Evolutionary conservation across 2,329 filamentous ascomycete genomes (phyloP).

Genomic region (Cladobotryum protrusum): DNA sequence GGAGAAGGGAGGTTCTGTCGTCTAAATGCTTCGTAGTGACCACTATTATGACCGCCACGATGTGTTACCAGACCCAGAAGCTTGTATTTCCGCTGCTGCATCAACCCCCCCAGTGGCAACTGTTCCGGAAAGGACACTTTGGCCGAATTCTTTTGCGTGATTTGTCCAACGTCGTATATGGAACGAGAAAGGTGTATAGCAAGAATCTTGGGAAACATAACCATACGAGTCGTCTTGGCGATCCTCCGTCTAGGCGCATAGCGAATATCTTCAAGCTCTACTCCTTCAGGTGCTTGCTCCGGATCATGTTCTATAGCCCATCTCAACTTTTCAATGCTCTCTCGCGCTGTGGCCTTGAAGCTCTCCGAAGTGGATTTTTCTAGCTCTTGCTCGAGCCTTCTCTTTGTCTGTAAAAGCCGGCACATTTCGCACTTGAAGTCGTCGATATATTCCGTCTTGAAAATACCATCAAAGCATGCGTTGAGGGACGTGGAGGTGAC

Average conservation of each 20-base stretch:
- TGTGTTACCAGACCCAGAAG: slow-evolving; percentile 86
- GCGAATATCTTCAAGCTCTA: slow-evolving; percentile 67
- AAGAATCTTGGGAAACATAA: slow-evolving; percentile 79
- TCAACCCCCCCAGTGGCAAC: slow-evolving; percentile 73
- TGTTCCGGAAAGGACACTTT: slow-evolving; percentile 89
- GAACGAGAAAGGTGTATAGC: slow-evolving; percentile 90
- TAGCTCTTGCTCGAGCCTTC: slow-evolving; percentile 55
- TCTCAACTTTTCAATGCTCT: slow-evolving; percentile 60
- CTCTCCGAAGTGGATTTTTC: slow-evolving; percentile 46
- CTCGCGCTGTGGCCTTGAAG: slow-evolving; percentile 45
- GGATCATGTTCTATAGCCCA: slow-evolving; percentile 72
- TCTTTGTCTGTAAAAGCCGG: slow-evolving; percentile 72
- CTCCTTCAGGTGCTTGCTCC: slow-evolving; percentile 65
- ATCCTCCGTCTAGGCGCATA: slow-evolving; percentile 77
- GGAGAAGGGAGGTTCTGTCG: slow-evolving; percentile 74
- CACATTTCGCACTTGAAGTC: slow-evolving; percentile 96
- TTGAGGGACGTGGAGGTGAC: slow-evolving; percentile 73
- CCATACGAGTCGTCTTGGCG: slow-evolving; percentile 80
- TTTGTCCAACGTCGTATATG: slow-evolving; percentile 72
- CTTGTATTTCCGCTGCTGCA: slow-evolving; percentile 74
- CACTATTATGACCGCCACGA: slow-evolving; percentile 91
- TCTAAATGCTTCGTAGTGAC: slow-evolving; percentile 94
- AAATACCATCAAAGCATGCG: slow-evolving; percentile 84
- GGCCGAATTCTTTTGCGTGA: slow-evolving; percentile 86
- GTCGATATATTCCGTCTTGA: slow-evolving; percentile 93